Evolutionary conservation across 257 asterid genomes (phyloP).

Genomic region (Scutellaria galericulata): DNA sequence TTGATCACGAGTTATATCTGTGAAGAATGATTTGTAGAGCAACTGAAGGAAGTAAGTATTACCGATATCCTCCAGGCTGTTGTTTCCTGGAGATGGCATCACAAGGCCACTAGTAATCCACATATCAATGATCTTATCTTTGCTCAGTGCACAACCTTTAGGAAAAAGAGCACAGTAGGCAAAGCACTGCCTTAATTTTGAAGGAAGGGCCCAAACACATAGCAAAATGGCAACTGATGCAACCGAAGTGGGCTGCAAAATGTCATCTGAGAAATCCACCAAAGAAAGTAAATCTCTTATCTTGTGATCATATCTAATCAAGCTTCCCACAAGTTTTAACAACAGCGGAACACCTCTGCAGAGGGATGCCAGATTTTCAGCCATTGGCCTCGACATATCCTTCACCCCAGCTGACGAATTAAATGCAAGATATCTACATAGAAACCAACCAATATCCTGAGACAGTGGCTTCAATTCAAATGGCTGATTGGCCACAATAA

Average conservation of each 20-base stretch:
- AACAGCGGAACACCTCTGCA: constrained; percentile 8
- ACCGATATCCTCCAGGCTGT: neutral
- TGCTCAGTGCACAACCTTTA: neutral
- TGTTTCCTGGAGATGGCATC: neutral
- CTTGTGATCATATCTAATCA: neutral
- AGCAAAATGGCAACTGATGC: constrained; percentile 17
- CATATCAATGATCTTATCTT: constrained; percentile 16
- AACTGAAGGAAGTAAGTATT: constrained; percentile 11
- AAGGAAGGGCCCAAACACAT: constrained; percentile 27
- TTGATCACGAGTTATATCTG: constrained; percentile 9
- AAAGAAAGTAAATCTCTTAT: neutral
- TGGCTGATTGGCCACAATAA: neutral
- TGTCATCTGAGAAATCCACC: too few relatives aligned
- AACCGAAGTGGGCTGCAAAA: neutral
- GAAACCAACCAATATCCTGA: neutral
- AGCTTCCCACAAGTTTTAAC: constrained; percentile 22
- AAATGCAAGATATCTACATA: too few relatives aligned
- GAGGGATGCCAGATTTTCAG: neutral
- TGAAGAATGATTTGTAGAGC: constrained; percentile 28
- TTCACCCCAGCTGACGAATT: too few relatives aligned
- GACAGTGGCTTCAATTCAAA: neutral
- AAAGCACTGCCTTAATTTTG: constrained; percentile 22
- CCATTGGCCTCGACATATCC: neutral
- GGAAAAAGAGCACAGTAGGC: constrained; percentile 16
- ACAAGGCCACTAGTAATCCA: constrained; percentile 29